Evolutionary conservation across 768 basidiomycete species (phyloP).

Genomic region (Lentinula sp.): DNA sequence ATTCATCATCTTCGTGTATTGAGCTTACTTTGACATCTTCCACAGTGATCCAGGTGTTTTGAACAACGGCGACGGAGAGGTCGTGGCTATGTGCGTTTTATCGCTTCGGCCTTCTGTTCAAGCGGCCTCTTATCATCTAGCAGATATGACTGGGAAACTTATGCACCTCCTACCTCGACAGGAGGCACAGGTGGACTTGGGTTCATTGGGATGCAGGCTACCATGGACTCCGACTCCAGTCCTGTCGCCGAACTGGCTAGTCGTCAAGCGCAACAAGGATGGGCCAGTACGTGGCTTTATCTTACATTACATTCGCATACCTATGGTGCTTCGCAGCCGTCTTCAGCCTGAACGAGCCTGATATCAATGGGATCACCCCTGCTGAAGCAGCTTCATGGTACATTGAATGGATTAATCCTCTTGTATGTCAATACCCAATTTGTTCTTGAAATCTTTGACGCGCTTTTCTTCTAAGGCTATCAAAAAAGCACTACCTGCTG

Average conservation of each 20-base stretch:
- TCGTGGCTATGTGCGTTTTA: conserved; percentile 23
- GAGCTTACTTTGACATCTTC: background rate
- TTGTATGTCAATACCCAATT: conserved; percentile 13
- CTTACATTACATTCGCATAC: background rate
- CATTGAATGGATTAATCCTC: conserved; percentile 26
- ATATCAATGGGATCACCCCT: conserved; percentile 21
- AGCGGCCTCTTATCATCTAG: background rate
- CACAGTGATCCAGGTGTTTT: conserved; percentile 12
- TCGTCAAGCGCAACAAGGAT: conserved; percentile 24
- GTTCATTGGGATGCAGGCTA: conserved; percentile 34
- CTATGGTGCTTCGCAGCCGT: conserved; percentile 13
- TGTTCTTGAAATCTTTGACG: background rate
- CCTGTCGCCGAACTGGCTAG: conserved; percentile 22
- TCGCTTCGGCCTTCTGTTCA: background rate
- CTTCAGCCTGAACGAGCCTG: conserved; percentile 31
- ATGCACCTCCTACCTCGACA: conserved; percentile 21
- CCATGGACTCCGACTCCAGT: conserved; percentile 28
- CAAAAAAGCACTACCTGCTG: conserved; percentile 31
- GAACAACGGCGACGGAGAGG: conserved; percentile 24
- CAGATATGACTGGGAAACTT: conserved; percentile 34
- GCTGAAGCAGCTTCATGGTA: conserved; percentile 28
- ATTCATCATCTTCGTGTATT: background rate
- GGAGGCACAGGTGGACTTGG: conserved; percentile 29
- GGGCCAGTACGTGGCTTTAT: conserved; percentile 20
- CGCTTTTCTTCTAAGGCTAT: conserved; percentile 16